Base-by-base conservation (phyloP, 371 early-diverging fungal species). In the Haplosporangium sp. region DNA sequence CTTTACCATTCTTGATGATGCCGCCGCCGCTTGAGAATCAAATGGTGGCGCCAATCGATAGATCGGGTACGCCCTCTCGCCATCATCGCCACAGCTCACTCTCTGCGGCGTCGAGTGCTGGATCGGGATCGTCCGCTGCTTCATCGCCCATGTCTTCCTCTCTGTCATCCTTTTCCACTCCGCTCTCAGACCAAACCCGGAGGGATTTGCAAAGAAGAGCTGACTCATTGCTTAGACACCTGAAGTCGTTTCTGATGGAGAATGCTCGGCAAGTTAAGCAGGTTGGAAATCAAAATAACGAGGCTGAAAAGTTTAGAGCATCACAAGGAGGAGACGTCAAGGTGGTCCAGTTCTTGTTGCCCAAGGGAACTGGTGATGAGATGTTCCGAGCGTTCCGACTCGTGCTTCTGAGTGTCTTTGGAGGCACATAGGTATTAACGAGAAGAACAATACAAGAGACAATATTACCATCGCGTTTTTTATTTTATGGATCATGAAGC, bases 1-100 rank as follows among this genome's bases (percentile, higher is more conserved):
- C 91, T 0, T 70, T 93, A 5, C 93, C 95, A 0, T 69, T 93
- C 18, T 62, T 93, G 20, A 65, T 93, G 63, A 76, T 93, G 40
- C 92, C 93, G 3, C 80, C 85, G n/a, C 59, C 74, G n/a, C 83
- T 82, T 52, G 82, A 89, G 55, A 56, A 48, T 13, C 71, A 70
- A 36, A 52, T 70, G 11, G 61, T 70, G 38, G 58, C 48, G 2
- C 52, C 42, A n/a, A 11, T 46, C 18, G 72, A 55, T 40, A 2
- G 40, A 3, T 40, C 59, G 9, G 21, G 55, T 0, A 16, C 64
- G 11, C 16, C 45, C 6, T 55, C 67, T 14, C 50, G 70, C 53
- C 75, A 64, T 41, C 55, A 43, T 46, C 56, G 66, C 16, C 56
- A 56, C 21, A 36, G 59, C 21, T 65, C 74, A 16, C 47, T 62